Conservation (phyloP, 805 yeast genomes). For the Suhomyces emberorum region DNA sequence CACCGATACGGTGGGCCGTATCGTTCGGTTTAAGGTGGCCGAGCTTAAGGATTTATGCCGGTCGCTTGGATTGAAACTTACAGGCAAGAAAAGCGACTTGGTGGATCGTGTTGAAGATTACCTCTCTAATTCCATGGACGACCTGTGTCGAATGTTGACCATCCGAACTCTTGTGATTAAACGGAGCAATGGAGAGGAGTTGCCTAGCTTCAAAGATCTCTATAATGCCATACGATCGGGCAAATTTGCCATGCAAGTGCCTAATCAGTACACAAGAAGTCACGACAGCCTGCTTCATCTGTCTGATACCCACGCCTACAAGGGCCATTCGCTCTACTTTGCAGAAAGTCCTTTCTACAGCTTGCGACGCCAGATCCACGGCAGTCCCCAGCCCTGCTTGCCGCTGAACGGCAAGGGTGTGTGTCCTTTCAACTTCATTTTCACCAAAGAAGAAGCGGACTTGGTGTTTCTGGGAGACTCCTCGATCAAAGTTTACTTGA, state of each 20-base stretch:
- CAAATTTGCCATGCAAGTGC: slow-evolving; percentile 9
- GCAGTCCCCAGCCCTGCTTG: slow-evolving; percentile 46
- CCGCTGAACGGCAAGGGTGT: slow-evolving; percentile 45
- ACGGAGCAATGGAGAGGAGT: slow-evolving; percentile 28
- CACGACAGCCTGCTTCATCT: not conserved
- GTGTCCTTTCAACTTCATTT: slow-evolving; percentile 32
- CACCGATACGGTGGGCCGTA: slow-evolving; percentile 25
- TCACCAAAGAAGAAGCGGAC: slow-evolving; percentile 41
- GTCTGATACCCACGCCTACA: slow-evolving; percentile 12
- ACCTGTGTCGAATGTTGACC: slow-evolving; percentile 43
- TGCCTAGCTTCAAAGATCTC: slow-evolving; percentile 36
- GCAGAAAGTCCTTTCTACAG: slow-evolving; percentile 55
- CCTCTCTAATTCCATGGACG: slow-evolving; percentile 37
- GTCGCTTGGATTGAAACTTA: slow-evolving; percentile 43
- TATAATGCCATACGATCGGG: slow-evolving; percentile 28
- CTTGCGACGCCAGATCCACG: slow-evolving; percentile 44
- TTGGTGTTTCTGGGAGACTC: slow-evolving; percentile 22
- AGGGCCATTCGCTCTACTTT: slow-evolving; percentile 46
- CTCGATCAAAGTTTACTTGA: slow-evolving; percentile 41
- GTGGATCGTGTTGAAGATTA: slow-evolving; percentile 51
- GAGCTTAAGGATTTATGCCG: slow-evolving; percentile 54
- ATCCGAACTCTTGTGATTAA: slow-evolving; percentile 42
- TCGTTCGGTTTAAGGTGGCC: slow-evolving; percentile 43
- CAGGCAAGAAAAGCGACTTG: slow-evolving; percentile 63
- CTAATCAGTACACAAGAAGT: not conserved